A percentile compares a stretch with the other conserved stretches of the same genome.
These are phyloP conservation scores for Luzula sylvatica DNA, from an alignment of 176 grass and related monocot genomes.

Conservation along the genomic window DNA sequence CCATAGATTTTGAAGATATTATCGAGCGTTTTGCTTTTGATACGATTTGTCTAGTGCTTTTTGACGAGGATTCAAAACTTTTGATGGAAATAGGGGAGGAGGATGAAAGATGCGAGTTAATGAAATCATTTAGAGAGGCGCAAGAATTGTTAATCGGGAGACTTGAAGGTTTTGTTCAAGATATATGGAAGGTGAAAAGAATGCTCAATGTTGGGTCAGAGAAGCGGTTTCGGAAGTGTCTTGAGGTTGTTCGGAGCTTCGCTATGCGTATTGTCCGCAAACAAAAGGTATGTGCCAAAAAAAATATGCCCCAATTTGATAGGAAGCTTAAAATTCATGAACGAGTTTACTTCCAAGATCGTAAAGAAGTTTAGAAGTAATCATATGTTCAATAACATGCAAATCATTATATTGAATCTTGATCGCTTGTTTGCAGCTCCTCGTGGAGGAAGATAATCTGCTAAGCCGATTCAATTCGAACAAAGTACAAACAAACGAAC, in stretches of 20 bases:
- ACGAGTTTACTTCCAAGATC: neutral
- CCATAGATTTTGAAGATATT: constrained; percentile 46
- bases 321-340: neutral
- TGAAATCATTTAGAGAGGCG: constrained; percentile 32
- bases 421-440: neutral
- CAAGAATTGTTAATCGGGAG: constrained; percentile 17
- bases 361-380: neutral
- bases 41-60: constrained; percentile 46
- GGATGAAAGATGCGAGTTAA: constrained; percentile 15
- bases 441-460: constrained; percentile 23
- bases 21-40: constrained; percentile 73
- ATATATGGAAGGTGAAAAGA: constrained; percentile 21
- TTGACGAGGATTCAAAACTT: constrained; percentile 44
- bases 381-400: neutral
- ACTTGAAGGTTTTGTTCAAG: constrained; percentile 2
- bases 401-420: neutral
- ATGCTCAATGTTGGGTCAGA: constrained; percentile 33
- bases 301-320: neutral
- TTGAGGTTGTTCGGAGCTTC: constrained; percentile 7
- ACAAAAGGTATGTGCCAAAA: neutral
- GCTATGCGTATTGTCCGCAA: constrained; percentile 26
- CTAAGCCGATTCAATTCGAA: constrained; percentile 54
- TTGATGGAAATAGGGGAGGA: constrained; percentile 17
- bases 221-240: constrained; percentile 27
- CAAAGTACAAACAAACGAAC: constrained; percentile 9